Base-by-base conservation (phyloP, 1,284 basidiomycete genomes). In the Somion occarium region DNA sequence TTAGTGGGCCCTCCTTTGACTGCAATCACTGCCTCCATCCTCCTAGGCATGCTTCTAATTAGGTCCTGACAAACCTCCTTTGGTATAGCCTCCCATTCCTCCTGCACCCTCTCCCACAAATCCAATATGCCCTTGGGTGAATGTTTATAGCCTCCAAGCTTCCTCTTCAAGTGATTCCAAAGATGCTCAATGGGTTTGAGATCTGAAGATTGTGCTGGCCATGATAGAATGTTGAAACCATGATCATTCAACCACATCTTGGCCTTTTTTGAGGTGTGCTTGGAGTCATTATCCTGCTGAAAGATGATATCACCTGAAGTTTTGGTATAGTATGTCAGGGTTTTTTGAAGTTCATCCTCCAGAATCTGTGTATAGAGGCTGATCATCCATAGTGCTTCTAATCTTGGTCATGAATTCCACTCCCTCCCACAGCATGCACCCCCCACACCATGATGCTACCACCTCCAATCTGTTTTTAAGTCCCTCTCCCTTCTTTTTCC, bases 201-300 rank as follows among this genome's bases (percentile, higher is more conserved):
- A 61, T 74, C 67, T n/a, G 69, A 69, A 42, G 57, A 63, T 23
- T 56, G 53, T 3, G 69, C 55, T n/a, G 69, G 64, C 70, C 70
- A 73, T 1, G 46, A 48, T 3, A 73, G 54, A 1, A 62, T 9
- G 41, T 58, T 38, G 43, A 73, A 58, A 24, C 62, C 24, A 26
- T 72, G 53, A 5, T 66, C 49, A 15, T 55, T n/a, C 44, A 74
- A 69, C 70, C 68, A 73, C 1, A 49, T 38, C 22, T 49, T 23
- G 3, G 61, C 62, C 4, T 55, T 15, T 27, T 61, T 58, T 11
- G 61, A 61, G 22, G 57, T 69, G 59, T 71, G 67, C 56, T 71
- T 73, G 7, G 56, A 63, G 56, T 71, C 64, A 47, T 68, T 69
- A 54, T 73, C 70, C 37, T 73, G 67, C 46, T 67, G 63, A 52